A percentile compares a stretch with the other conserved stretches of the same genome.
Conservation (phyloP, 768 basidiomycete genomes). For the Macrolepiota fuliginosa region DNA sequence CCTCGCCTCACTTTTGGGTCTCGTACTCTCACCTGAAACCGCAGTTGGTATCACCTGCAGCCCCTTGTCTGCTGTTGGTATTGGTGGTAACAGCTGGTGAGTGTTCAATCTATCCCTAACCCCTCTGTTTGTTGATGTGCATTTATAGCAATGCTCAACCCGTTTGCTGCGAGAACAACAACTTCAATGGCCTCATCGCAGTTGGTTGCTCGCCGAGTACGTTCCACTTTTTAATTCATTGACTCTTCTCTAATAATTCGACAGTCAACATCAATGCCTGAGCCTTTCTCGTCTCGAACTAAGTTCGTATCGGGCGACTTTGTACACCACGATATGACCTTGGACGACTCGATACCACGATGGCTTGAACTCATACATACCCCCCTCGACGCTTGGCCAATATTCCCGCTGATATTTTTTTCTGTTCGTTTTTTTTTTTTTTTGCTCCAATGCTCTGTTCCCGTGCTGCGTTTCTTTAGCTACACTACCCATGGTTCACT, state of each 20-base stretch:
- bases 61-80: conserved; percentile 28
- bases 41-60: conserved; percentile 36
- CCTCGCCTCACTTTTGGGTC: conserved; percentile 30
- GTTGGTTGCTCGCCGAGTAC: conserved; percentile 42
- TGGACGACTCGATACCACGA: neutral
- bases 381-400: neutral
- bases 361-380: conserved; percentile 1
- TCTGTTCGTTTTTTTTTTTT: neutral
- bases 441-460: neutral
- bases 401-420: neutral
- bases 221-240: conserved; percentile 16
- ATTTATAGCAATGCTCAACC: conserved; percentile 32
- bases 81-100: conserved; percentile 32
- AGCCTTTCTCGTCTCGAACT: neutral
- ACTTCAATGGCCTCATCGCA: conserved; percentile 40
- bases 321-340: neutral
- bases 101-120: neutral
- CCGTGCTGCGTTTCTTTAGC: conserved; percentile 6
- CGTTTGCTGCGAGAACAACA: conserved; percentile 46
- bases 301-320: neutral
- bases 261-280: conserved; percentile 24
- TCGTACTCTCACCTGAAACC: conserved; percentile 21
- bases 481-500: conserved; percentile 18
- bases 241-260: neutral
- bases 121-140: neutral